Base-by-base conservation (phyloP, 73 alveolate genomes). In the Paramecium sexaurelia region DNA sequence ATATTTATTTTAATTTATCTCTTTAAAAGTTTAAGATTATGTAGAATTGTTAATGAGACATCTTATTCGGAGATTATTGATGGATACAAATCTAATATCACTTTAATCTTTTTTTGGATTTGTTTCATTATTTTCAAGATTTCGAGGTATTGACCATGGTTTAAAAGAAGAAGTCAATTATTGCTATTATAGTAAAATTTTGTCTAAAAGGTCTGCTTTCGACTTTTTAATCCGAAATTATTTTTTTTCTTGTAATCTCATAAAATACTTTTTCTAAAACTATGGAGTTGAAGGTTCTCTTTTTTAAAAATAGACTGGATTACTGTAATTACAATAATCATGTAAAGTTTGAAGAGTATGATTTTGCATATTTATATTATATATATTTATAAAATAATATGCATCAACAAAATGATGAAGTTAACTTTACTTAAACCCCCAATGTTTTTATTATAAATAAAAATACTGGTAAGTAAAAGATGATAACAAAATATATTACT, bases 11-110 rank as follows among this genome's bases (percentile, higher is more conserved):
- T 61, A 19, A 29, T 26, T 10, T 22, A 61, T 29, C 27, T 61
- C 47, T 26, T 61, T 61, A 29, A 11, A 32, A 61, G 83, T 26
- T 29, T 61, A 29, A 29, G 83, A 61, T 61, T 61, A 61, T 13
- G 43, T 8, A 11, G 83, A 61, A 29, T 26, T 26, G 11, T 61
- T 61, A 2, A 26, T 32, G 26, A 61, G 83, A 61, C 83, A 61
- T 61, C 47, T 61, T 11, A 61, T 61, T 61, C 83, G 51, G 5
- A 61, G 47, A 61, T 61, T 61, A 61, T 61, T 61, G 7, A 61
- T 32, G 20, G 83, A 61, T 11, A 61, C 83, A 61, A 61, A 61
- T 61, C 83, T 61, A 61, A 61, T 61, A 61, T 61, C 83, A 61
- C 29, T 26, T 61, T 61, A 8, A 17, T 51, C 43, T 32, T 61